Percentiles rank a stretch among this genome's conserved stretches.
Evolutionary conservation across 2,329 filamentous ascomycete genomes (phyloP).

Genomic region (Paradendryphiella salina): DNA sequence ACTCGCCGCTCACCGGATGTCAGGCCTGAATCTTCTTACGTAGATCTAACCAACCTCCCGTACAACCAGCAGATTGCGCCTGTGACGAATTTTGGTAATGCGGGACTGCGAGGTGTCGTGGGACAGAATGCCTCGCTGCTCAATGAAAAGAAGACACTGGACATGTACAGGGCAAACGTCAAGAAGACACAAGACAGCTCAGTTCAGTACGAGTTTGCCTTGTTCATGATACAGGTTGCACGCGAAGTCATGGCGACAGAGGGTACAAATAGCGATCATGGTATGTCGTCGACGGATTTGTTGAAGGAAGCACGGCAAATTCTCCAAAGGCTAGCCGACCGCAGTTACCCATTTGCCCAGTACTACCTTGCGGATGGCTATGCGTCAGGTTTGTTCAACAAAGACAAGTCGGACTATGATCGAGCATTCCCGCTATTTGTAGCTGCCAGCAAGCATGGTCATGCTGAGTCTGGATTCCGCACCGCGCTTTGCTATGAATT

Average conservation of each 20-base stretch:
- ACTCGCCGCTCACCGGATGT: constrained; percentile 61
- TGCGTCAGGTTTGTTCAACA: constrained; percentile 91
- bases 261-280: constrained; percentile 44
- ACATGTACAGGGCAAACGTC: constrained; percentile 96
- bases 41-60: constrained; percentile 66
- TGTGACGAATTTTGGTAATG: constrained; percentile 72
- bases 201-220: constrained; percentile 93
- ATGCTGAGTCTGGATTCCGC: constrained; percentile 93
- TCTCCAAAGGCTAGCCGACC: constrained; percentile 80
- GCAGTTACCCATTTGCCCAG: constrained; percentile 93
- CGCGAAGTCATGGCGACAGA: constrained; percentile 63
- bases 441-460: constrained; percentile 92
- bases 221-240: constrained; percentile 89
- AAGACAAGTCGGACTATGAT: constrained; percentile 89
- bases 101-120: constrained; percentile 74
- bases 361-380: constrained; percentile 97
- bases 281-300: constrained; percentile 62
- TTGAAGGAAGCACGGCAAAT: constrained; percentile 87
- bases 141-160: constrained; percentile 88
- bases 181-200: constrained; percentile 93
- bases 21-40: constrained; percentile 63
- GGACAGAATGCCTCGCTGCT: constrained; percentile 90
- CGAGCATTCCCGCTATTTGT: constrained; percentile 91
- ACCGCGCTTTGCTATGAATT: constrained; percentile 96
- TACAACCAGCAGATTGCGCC: constrained; percentile 79